Percentiles rank a stretch among this genome's conserved stretches.
phyloP scores from a whole-genome alignment of 768 basidiomycete genomes.

The Suillus lakei region DNA sequence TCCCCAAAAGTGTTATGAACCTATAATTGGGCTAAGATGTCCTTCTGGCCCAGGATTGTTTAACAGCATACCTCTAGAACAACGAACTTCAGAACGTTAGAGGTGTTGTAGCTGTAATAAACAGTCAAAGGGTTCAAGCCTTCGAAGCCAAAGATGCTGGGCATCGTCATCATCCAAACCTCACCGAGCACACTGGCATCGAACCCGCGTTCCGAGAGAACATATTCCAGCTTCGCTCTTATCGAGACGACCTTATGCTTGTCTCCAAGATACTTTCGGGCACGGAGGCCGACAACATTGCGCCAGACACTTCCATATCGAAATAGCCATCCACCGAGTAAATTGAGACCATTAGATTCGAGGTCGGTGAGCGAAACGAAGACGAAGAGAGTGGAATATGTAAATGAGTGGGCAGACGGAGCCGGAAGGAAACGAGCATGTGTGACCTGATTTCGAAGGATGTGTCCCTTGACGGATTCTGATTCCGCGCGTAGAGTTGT shows the following conservation, averaged over 20 bases:
- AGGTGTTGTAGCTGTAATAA: conserved; percentile 60
- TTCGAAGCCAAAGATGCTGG: conserved; percentile 65
- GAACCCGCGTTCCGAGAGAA: conserved; percentile 39
- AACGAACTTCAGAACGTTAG: conserved; percentile 40
- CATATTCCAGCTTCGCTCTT: conserved; percentile 43
- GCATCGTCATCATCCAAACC: conserved; percentile 80
- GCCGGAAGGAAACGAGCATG: conserved; percentile 58
- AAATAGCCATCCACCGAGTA: conserved; percentile 53
- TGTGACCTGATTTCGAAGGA: conserved; percentile 56
- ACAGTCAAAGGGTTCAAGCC: conserved; percentile 75
- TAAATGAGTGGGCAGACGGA: conserved; percentile 55
- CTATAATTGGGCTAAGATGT: conserved; percentile 30
- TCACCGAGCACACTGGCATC: conserved; percentile 40
- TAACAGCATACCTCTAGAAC: conserved; percentile 58
- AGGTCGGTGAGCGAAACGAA: conserved; percentile 61
- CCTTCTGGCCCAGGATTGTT: not conserved
- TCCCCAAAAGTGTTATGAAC: conserved; percentile 80
- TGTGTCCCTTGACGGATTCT: conserved; percentile 38
- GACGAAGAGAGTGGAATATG: conserved; percentile 62
- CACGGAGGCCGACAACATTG: conserved; percentile 52
- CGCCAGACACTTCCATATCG: conserved; percentile 52
- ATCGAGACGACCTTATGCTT: conserved; percentile 31
- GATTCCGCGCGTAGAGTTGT: not conserved
- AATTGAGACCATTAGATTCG: conserved; percentile 50
- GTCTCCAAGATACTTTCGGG: conserved; percentile 47